These are phyloP conservation scores for Penicillium flavigenum DNA, from an alignment of 495 filamentous ascomycete genomes.

Conservation along the genomic window DNA sequence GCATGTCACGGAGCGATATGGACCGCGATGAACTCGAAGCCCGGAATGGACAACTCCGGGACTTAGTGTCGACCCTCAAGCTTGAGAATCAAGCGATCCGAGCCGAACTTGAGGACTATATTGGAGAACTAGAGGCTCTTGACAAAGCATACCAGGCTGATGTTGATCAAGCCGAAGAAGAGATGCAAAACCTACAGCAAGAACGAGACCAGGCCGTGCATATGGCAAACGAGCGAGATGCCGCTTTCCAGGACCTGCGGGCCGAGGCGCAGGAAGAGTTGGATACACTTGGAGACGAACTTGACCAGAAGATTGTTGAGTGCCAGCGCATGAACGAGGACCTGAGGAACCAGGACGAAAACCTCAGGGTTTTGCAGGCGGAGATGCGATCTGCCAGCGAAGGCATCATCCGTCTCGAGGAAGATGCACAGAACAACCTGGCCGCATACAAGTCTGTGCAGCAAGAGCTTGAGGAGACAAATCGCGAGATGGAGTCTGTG, in stretches of 20 bases:
- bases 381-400: conserved; percentile 92
- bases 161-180: conserved; percentile 70
- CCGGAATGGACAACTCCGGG: conserved; percentile 76
- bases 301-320: conserved; percentile 70
- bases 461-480: conserved; percentile 70
- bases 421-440: conserved; percentile 69
- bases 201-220: conserved; percentile 85
- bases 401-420: conserved; percentile 78
- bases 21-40: conserved; percentile 86
- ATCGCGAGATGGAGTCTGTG: conserved; percentile 73
- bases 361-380: conserved; percentile 77
- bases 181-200: conserved; percentile 74
- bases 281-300: conserved; percentile 74
- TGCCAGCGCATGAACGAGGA: conserved; percentile 68
- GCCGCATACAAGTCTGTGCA: conserved; percentile 71
- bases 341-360: conserved; percentile 57
- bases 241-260: conserved; percentile 72
- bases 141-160: conserved; percentile 71
- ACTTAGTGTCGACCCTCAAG: conserved; percentile 79
- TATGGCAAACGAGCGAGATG: conserved; percentile 74
- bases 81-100: conserved; percentile 81
- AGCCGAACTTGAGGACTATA: conserved; percentile 65
- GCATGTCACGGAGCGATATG: conserved; percentile 69
- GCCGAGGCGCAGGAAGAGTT: conserved; percentile 83
- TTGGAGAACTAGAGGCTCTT: conserved; percentile 63